Conservation (phyloP, 345 rosid genomes). For the Microcos paniculata region DNA sequence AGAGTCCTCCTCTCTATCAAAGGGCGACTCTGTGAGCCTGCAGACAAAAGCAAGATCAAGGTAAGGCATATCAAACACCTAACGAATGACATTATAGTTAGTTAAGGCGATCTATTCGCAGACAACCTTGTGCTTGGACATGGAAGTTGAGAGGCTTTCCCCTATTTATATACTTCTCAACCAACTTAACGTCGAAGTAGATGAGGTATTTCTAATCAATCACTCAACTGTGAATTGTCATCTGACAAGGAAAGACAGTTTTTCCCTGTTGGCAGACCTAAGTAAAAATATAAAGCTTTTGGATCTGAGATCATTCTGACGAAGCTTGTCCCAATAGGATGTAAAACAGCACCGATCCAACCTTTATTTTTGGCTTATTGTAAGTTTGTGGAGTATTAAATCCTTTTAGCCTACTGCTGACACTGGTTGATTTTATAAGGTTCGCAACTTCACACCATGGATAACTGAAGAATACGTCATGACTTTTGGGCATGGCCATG, state of each 20-base stretch:
- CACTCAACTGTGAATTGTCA: not conserved
- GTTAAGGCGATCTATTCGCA: not conserved
- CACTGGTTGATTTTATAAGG: not conserved
- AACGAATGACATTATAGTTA: not conserved
- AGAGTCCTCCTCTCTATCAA: constrained; percentile 19
- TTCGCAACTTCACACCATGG: constrained; percentile 6
- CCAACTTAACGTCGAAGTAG: not conserved
- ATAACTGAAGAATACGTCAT: not conserved
- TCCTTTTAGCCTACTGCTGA: not conserved
- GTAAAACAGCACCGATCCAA: not conserved
- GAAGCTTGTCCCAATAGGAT: constrained; percentile 1
- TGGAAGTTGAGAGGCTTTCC: not conserved
- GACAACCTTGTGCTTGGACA: not conserved
- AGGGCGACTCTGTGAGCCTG: constrained; percentile 17
- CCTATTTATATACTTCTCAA: not conserved
- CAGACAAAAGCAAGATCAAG: constrained; percentile 15
- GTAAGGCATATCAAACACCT: constrained; percentile 3
- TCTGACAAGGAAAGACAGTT: constrained; percentile 4
- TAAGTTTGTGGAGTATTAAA: not conserved
- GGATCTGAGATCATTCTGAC: not conserved
- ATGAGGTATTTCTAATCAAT: not conserved
- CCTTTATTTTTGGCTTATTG: constrained; percentile 1
- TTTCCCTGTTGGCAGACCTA: not conserved
- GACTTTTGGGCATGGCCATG: not conserved
- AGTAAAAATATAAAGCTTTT: not conserved